Evolutionary conservation across 345 rosid species (phyloP), one percentile per base, ranked within the genome.

Genomic region (Citrus australasica): DNA sequence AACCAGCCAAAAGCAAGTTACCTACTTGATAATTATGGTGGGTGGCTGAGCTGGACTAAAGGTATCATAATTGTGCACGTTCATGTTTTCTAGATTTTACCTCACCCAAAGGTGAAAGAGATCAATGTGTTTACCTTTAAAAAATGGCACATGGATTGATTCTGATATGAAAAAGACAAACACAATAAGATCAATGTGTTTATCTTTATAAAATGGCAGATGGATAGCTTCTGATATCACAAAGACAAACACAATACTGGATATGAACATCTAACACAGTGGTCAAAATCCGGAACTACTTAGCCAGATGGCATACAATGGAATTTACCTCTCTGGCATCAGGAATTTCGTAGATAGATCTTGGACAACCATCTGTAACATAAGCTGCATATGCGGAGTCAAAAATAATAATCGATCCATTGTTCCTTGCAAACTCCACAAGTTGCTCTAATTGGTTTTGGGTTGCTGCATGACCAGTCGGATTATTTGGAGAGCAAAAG

Each of bases 401-500:
- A 67, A 74, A 88, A 76, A 94, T 80, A 67, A 93, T 92, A 55
- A 94, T 84, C 1, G 98, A 92, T 4, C 97, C 97, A 78, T 93
- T 94, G 2, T 22, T 79, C 88, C 82, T 87, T 19, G 98, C 98
- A 74, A 93, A 94, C 4, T 84, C 75, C 35, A 94, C 97, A 27
- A 94, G 86, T 66, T 87, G 83, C 79, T 89, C 66, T 48, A 93
- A 75, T 28, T 94, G 98, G 30, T 73, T 25, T 62, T 87, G 69
- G 0, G 98, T 73, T 1, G 98, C 97, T 0, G 90, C 98, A 33
- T 89, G 76, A 37, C 98, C 98, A 25, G 98, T 94, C 2, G 98
- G 98, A 80, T 94, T 94, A 81, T 93, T 94, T 53, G 98, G 98
- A 68, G 98, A 94, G 78, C 98, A 94, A 79, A 93, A 94, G 93